Percentiles rank a stretch among this genome's conserved stretches.
Conservation (phyloP, 2,329 filamentous ascomycete species). For the Coleophoma eucalyptorum region DNA sequence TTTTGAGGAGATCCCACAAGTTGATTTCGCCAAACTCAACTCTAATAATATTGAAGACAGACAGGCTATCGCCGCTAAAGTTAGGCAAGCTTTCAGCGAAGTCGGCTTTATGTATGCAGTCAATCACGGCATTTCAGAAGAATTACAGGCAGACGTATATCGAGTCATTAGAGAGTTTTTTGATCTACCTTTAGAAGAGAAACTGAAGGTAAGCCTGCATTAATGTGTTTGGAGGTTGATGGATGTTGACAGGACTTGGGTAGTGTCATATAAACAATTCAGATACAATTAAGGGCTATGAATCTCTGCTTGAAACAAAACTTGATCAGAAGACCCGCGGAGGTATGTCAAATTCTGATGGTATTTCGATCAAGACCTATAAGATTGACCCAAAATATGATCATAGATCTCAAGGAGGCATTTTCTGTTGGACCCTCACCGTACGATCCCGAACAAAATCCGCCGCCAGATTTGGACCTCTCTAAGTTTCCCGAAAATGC, state of each 20-base stretch:
- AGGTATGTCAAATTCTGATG: background rate
- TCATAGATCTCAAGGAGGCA: conserved; percentile 40
- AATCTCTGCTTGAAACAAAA: conserved; percentile 35
- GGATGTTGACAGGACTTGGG: too few species aligned
- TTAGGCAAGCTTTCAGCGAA: background rate
- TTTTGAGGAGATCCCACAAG: too few species aligned
- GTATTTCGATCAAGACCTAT: background rate
- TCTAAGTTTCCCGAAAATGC: conserved; percentile 75
- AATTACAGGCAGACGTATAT: conserved; percentile 11
- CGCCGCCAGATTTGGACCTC: conserved; percentile 30
- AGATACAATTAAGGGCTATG: conserved; percentile 30
- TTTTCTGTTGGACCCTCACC: conserved; percentile 22
- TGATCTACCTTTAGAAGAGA: conserved; percentile 16
- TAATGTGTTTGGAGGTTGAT: background rate
- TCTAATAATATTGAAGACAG: background rate
- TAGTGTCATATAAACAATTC: conserved; percentile 14
- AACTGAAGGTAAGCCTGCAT: conserved; percentile 30
- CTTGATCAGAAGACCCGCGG: conserved; percentile 6
- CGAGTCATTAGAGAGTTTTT: conserved; percentile 11
- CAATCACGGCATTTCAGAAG: conserved; percentile 31
- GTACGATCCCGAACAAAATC: conserved; percentile 41
- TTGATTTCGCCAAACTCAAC: background rate
- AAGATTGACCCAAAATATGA: conserved; percentile 27
- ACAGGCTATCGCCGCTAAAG: background rate
- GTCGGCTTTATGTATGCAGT: conserved; percentile 38